Conservation (phyloP, 345 rosid genomes). For the Limnanthes douglasii region DNA sequence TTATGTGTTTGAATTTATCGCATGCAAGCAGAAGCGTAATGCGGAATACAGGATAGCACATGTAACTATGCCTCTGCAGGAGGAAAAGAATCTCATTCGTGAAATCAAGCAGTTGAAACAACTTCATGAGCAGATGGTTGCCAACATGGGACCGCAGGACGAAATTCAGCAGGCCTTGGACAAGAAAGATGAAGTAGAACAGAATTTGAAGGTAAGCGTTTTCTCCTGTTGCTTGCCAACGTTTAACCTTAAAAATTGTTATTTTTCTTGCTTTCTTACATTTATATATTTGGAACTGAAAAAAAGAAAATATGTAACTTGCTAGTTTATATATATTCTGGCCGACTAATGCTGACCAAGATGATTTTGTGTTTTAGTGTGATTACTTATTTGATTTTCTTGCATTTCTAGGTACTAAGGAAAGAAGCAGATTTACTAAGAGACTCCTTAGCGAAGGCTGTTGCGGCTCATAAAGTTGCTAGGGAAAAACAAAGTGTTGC, state of each 20-base stretch:
- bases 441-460: slow-evolving; percentile 36
- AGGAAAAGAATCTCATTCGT: slow-evolving; percentile 58
- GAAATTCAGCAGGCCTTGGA: slow-evolving; percentile 49
- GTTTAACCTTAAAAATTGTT: neutral
- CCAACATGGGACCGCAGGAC: slow-evolving; percentile 38
- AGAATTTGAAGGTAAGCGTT: slow-evolving; percentile 50
- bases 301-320: too few species aligned
- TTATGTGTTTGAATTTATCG: slow-evolving; percentile 7
- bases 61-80: slow-evolving; percentile 52
- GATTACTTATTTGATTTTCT: slow-evolving; percentile 7
- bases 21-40: slow-evolving; percentile 36
- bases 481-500: slow-evolving; percentile 29
- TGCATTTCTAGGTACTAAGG: slow-evolving; percentile 31
- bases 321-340: too few species aligned
- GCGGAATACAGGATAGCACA: slow-evolving; percentile 63
- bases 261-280: neutral
- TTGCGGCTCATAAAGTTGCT: slow-evolving; percentile 40
- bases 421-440: slow-evolving; percentile 57
- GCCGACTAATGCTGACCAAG: too few species aligned
- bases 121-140: slow-evolving; percentile 35
- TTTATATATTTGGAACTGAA: neutral
- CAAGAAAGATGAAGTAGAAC: slow-evolving; percentile 49
- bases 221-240: neutral
- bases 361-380: neutral
- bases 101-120: slow-evolving; percentile 58